Conservation (phyloP, 495 filamentous ascomycete genomes). For the Penicillium steckii region DNA sequence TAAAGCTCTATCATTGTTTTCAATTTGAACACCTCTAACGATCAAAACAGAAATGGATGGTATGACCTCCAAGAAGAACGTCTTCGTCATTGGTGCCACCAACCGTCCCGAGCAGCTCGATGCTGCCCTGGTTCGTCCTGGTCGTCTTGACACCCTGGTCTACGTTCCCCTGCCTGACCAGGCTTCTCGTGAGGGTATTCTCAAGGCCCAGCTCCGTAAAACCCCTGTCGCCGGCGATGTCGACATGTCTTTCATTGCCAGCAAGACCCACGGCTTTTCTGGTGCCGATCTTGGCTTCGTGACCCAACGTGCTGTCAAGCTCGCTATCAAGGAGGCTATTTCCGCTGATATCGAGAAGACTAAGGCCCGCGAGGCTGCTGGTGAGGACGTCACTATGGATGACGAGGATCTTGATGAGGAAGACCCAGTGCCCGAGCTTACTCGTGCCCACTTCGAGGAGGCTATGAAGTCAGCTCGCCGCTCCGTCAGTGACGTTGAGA, state of each 20-base stretch:
- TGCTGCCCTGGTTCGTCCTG: constrained; percentile 94
- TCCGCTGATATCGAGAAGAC: constrained; percentile 78
- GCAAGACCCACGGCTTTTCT: constrained; percentile 97
- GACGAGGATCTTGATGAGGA: constrained; percentile 75
- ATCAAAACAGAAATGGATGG: constrained; percentile 87
- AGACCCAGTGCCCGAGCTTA: constrained; percentile 95
- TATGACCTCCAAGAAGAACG: constrained; percentile 99
- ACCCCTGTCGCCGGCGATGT: constrained; percentile 88
- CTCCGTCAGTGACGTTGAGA: constrained; percentile 94
- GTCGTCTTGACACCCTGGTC: constrained; percentile 96
- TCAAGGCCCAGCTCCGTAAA: constrained; percentile 97
- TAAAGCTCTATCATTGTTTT: constrained; percentile 1
- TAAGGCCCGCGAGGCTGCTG: constrained; percentile 85
- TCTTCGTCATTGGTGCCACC: constrained; percentile 98
- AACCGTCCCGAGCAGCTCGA: constrained; percentile 98
- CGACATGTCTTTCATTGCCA: constrained; percentile 86
- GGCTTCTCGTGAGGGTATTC: constrained; percentile 78
- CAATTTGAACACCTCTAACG: constrained; percentile 34
- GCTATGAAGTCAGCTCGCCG: constrained; percentile 91
- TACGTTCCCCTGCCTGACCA: constrained; percentile 97
- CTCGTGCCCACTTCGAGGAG: constrained; percentile 96
- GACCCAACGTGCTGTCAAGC: constrained; percentile 97
- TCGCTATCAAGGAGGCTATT: constrained; percentile 99
- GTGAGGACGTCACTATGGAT: constrained; percentile 75
- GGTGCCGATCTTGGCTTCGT: constrained; percentile 99